Evolutionary conservation across 441 rosid genomes (phyloP).

Genomic region (Aleurites moluccanus): DNA sequence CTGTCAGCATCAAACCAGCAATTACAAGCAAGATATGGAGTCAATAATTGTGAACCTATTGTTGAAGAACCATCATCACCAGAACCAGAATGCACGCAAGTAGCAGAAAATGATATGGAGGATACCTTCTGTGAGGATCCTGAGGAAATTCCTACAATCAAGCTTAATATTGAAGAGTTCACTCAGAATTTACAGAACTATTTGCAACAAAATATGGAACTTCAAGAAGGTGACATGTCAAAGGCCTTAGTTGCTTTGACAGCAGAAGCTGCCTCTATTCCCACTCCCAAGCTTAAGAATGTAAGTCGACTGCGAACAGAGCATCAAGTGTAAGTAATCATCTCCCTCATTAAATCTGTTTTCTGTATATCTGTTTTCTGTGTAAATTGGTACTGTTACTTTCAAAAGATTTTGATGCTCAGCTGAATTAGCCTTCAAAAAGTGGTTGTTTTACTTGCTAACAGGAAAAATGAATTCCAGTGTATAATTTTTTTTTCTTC

Average conservation of each 20-base stretch:
- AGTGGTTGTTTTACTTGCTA: neutral
- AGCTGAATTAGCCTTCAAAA: neutral
- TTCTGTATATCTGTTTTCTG: neutral
- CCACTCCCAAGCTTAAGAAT: conserved; percentile 76
- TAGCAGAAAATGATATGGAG: conserved; percentile 57
- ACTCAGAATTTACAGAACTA: conserved; percentile 59
- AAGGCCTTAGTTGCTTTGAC: conserved; percentile 89
- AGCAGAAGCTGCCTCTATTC: conserved; percentile 70
- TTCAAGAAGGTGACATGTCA: conserved; percentile 82
- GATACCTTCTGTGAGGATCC: conserved; percentile 70
- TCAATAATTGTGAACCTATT: conserved; percentile 52
- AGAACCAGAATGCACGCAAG: conserved; percentile 50
- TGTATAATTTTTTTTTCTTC: conserved; percentile 15
- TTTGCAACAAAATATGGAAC: conserved; percentile 74
- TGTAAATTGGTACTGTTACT: neutral
- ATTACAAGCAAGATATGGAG: conserved; percentile 23
- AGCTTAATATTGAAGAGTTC: conserved; percentile 68
- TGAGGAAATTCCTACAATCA: conserved; percentile 76
- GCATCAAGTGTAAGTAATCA: conserved; percentile 89
- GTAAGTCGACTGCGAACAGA: conserved; percentile 88
- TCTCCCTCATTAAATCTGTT: neutral
- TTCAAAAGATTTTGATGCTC: neutral
- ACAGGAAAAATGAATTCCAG: neutral
- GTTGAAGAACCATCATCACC: conserved; percentile 90
- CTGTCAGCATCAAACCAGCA: conserved; percentile 30